Evolutionary conservation across 2,329 filamentous ascomycete species (phyloP), one percentile per base, ranked within the genome.

Genomic region (Fusarium oligoseptatum): DNA sequence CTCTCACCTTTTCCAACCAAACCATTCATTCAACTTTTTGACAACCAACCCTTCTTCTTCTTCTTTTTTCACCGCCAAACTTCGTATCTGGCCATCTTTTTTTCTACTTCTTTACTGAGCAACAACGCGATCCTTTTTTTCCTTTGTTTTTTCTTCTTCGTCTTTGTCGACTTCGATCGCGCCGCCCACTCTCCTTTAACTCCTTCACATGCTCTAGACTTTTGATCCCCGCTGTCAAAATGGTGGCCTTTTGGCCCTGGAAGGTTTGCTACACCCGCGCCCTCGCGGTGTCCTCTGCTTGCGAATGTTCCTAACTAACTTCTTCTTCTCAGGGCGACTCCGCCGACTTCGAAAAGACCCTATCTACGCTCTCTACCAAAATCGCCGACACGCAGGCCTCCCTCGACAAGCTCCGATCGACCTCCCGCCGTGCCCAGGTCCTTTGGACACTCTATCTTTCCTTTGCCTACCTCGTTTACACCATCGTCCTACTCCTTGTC

Each of bases 191-290:
- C 64, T 48, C 63, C 65, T 56, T 50, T 39, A 63, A 12, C 52
- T 73, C 71, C 62, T 73, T 73, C 63, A 62, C 69, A 65, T 68
- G 34, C 39, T 52, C 66, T 27, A 71, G 34, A 50, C 27, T 32
- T 48, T 48, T 48, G 37, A 29, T 27, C 43, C 66, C 43, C 72
- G 45, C 69, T 43, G 62, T 70, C 70, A 83, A 76, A 70, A 97
- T 97, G 94, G 93, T 95, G 79, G 94, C 92, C 63, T 88, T 97
- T 77, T 97, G 94, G 94, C 94, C 94, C 74, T 97, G 93, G 91
- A 92, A 90, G 87, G 93, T 95, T 84, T 79, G 87, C 81, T 24
- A 6, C 29, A 41, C 61, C 20, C 20, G 24, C 20, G 24, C 8
- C 37, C 27, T 39, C 14, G 7, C 37, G 34, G 29, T 48, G 6